phyloP scores from a whole-genome alignment of 2,329 filamentous ascomycete genomes.

The Sclerotinia spermophila region DNA sequence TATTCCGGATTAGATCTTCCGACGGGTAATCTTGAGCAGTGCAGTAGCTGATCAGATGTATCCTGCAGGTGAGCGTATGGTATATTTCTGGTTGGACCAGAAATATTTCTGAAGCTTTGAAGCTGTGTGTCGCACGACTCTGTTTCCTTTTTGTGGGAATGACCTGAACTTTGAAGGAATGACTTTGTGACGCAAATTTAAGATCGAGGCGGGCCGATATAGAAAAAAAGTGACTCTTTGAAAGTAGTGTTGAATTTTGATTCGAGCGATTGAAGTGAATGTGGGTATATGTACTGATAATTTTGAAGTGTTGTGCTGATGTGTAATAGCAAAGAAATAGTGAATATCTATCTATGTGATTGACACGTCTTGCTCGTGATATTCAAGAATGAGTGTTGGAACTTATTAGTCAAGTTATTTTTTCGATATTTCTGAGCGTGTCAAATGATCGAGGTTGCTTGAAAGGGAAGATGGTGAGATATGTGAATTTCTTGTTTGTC shows the following conservation, averaged over 20 bases:
- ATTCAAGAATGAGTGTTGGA: conserved; percentile 5
- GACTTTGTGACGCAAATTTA: neutral
- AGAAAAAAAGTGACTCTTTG: conserved; percentile 1
- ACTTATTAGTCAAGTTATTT: neutral
- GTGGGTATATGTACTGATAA: neutral
- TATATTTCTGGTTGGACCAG: conserved; percentile 14
- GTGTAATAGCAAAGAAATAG: neutral
- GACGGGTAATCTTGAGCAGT: conserved; percentile 23
- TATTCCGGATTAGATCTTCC: conserved; percentile 23
- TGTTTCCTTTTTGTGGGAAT: neutral
- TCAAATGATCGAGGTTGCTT: neutral
- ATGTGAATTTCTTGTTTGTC: conserved; percentile 22
- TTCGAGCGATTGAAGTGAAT: neutral
- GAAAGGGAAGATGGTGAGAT: conserved; percentile 12
- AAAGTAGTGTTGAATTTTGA: neutral
- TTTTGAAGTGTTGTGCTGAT: neutral
- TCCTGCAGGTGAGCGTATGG: conserved; percentile 22
- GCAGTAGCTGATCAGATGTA: conserved; percentile 21
- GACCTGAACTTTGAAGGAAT: conserved; percentile 8
- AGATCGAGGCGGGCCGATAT: conserved; percentile 8
- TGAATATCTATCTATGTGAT: neutral
- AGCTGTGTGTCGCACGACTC: neutral
- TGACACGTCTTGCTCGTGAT: neutral
- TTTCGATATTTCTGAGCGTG: neutral
- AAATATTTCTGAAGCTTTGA: conserved; percentile 13